Base-by-base conservation (phyloP, 2,329 filamentous ascomycete genomes). In the Aspergillus calidoustus region DNA sequence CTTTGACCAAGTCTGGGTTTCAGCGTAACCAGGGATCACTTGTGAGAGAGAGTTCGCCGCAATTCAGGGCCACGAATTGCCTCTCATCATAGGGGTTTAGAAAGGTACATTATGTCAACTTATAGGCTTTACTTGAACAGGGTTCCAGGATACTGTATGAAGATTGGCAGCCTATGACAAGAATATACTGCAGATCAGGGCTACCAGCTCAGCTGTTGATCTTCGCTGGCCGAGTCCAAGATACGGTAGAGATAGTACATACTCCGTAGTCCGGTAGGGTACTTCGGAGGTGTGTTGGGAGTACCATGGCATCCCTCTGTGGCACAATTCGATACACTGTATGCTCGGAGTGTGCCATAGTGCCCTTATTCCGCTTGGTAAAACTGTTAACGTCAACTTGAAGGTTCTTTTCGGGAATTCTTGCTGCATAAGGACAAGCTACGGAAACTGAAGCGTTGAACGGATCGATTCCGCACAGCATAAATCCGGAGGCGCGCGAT, bases 401-500 rank as follows among this genome's bases (percentile, higher is more conserved):
- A 28, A 28, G 11, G 34, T 41, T 13, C 11, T 15, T 3, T 41
- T 41, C 54, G 46, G 54, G 30, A 43, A n/a, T 19, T 30, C 7
- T 51, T 47, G 41, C 49, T 38, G 28, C 15, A 31, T 43, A 41
- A 38, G 19, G 49, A 28, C 25, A 9, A 53, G n/a, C 50, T 13
- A 41, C 34, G 13, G 34, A 41, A 41, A 41, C 13, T 15, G n/a
- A 59, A 28, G 46, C 46, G 8, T 17, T 31, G 43, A 17, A 46
- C 57, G 57, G 57, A 59, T 54, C 47, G 7, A 48, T 59, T 59
- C 57, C 57, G 57, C 57, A 48, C 56, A 19, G 23, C 54, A 30
- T 22, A 19, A 3, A 30, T n/a, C 15, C 15, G n/a, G 13, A 25
- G 9, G 15, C n/a, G 17, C 7, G 25, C 17, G 25, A 28, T 28